Conservation (phyloP, 1,139 yeast species). For the Kurtzmaniella natalensis region DNA sequence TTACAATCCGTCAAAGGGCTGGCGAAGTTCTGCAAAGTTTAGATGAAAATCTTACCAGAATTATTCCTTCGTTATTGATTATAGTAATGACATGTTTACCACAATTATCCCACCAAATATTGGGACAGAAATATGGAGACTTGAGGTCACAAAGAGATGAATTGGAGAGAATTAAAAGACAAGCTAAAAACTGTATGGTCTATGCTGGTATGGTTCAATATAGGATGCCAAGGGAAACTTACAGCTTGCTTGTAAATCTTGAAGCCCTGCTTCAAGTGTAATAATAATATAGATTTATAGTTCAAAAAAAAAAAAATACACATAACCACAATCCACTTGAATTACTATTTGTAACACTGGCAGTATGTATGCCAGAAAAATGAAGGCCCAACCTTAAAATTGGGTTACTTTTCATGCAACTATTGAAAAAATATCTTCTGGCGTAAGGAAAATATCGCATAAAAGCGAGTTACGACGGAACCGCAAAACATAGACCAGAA, state of each 20-base stretch:
- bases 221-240: slow-evolving; percentile 90
- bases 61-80: slow-evolving; percentile 73
- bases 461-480: too few relatives aligned
- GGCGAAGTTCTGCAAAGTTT: slow-evolving; percentile 46
- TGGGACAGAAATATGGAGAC: slow-evolving; percentile 44
- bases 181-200: slow-evolving; percentile 85
- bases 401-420: too few relatives aligned
- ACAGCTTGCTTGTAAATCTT: slow-evolving; percentile 65
- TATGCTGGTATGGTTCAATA: slow-evolving; percentile 96
- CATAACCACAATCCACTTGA: too few relatives aligned
- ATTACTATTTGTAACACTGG: too few relatives aligned
- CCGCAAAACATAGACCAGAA: too few relatives aligned
- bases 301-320: too few relatives aligned
- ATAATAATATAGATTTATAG: too few relatives aligned
- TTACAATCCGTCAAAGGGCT: slow-evolving; percentile 33
- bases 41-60: slow-evolving; percentile 71
- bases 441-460: too few relatives aligned
- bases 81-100: slow-evolving; percentile 80
- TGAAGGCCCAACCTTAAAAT: too few relatives aligned
- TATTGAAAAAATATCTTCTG: too few relatives aligned
- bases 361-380: too few relatives aligned
- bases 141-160: slow-evolving; percentile 52
- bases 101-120: slow-evolving; percentile 49
- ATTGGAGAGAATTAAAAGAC: slow-evolving; percentile 48
- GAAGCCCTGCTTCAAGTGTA: slow-evolving; percentile 45